Evolutionary conservation across 2,329 filamentous ascomycete species (phyloP).

Genomic region (Anthostomella pinea): DNA sequence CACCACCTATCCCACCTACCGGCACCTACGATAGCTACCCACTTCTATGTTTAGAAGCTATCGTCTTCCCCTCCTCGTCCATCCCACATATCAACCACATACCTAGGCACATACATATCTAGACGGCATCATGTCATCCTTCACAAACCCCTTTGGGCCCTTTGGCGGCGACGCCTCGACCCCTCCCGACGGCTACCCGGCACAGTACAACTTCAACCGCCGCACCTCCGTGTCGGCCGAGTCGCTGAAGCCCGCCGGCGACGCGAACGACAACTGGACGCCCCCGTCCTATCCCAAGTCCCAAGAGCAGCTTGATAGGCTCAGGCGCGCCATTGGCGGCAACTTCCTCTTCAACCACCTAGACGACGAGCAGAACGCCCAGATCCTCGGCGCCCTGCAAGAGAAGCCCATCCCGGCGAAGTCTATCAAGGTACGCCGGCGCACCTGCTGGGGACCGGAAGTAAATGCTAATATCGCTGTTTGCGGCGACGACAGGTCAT

Average conservation of each 20-base stretch:
- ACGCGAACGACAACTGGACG: conserved; percentile 83
- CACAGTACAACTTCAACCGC: conserved; percentile 89
- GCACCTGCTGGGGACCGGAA: too few species aligned
- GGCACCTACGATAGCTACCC: too few species aligned
- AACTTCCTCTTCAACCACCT: conserved; percentile 95
- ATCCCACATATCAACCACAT: too few species aligned
- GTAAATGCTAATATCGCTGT: neutral
- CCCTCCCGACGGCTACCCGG: conserved; percentile 72
- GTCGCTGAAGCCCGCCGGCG: conserved; percentile 84
- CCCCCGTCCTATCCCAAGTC: conserved; percentile 84
- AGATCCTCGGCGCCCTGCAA: conserved; percentile 84
- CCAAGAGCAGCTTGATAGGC: conserved; percentile 72
- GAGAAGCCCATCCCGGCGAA: conserved; percentile 96
- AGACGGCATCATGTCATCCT: conserved; percentile 71
- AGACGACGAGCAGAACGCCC: conserved; percentile 85
- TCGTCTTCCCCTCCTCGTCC: too few species aligned
- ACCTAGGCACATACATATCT: too few species aligned
- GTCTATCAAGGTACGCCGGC: conserved; percentile 61
- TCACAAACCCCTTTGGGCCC: conserved; percentile 58
- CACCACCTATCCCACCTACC: too few species aligned
- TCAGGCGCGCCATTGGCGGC: conserved; percentile 76
- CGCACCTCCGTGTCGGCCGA: conserved; percentile 96
- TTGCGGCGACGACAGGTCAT: conserved; percentile 64
- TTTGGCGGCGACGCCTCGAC: conserved; percentile 52
- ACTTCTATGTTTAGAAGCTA: too few species aligned